Evolutionary conservation across 2,329 filamentous ascomycete species (phyloP).

Genomic region (Sclerotinia sclerotiorum): DNA sequence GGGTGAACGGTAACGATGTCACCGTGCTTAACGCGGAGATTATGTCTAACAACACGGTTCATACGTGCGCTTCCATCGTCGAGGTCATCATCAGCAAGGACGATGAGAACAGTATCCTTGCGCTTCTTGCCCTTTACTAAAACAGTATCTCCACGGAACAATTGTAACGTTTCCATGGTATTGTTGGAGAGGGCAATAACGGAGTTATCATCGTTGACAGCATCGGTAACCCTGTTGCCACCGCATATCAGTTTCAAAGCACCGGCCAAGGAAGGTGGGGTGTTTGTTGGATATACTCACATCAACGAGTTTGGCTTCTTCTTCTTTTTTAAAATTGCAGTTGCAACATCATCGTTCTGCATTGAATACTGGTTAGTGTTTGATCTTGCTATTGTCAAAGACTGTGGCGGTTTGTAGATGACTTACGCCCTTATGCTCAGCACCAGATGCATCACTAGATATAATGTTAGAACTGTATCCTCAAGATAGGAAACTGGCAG

Average conservation of each 20-base stretch:
- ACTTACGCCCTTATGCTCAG: constrained; percentile 79
- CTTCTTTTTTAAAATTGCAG: constrained; percentile 99
- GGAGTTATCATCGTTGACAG: constrained; percentile 98
- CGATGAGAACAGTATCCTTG: constrained; percentile 97
- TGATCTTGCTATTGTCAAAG: constrained; percentile 32
- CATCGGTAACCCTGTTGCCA: constrained; percentile 82
- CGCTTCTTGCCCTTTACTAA: constrained; percentile 99
- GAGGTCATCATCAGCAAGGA: constrained; percentile 94
- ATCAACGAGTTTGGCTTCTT: constrained; percentile 99
- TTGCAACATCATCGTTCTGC: constrained; percentile 86
- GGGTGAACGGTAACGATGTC: constrained; percentile 97
- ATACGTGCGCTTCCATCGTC: constrained; percentile 96
- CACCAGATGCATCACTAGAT: constrained; percentile 80
- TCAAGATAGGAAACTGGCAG: constrained; percentile 11
- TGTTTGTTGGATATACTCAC: constrained; percentile 53
- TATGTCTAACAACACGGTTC: constrained; percentile 98
- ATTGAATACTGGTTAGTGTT: constrained; percentile 44
- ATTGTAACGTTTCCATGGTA: constrained; percentile 96
- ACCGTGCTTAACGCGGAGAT: constrained; percentile 96
- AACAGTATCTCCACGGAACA: constrained; percentile 98
- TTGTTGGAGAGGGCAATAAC: constrained; percentile 98
- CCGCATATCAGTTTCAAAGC: constrained; percentile 40
- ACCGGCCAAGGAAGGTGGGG: constrained; percentile 23
- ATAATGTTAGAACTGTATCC: constrained; percentile 43
- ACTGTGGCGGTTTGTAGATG: constrained; percentile 32